Conservation (phyloP, 2,329 filamentous ascomycete genomes). For the Claviceps sp. region DNA sequence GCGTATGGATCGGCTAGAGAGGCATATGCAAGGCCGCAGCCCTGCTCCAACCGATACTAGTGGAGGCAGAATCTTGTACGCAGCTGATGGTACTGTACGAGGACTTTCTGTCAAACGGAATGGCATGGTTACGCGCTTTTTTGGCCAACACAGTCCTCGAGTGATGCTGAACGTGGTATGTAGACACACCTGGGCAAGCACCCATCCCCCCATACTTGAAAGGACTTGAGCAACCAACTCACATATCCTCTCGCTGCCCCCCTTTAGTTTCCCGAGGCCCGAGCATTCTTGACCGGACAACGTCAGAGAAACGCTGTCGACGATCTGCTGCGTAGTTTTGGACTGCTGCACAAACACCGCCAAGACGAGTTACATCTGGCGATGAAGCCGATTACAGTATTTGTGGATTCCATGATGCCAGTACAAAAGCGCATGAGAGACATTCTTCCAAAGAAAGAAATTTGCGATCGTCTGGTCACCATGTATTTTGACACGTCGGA, state of each 20-base stretch:
- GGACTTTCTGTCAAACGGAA: conserved; percentile 36
- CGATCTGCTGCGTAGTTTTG: conserved; percentile 31
- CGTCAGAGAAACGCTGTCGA: conserved; percentile 15
- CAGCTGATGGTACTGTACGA: conserved; percentile 32
- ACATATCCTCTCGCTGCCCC: not conserved
- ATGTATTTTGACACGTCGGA: conserved; percentile 38
- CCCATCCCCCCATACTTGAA: not conserved
- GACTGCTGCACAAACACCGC: conserved; percentile 33
- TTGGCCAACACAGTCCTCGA: conserved; percentile 39
- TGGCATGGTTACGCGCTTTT: conserved; percentile 33
- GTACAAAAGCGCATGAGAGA: conserved; percentile 44
- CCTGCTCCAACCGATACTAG: conserved; percentile 25
- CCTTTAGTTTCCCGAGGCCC: conserved; percentile 6
- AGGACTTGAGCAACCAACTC: not conserved
- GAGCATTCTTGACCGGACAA: conserved; percentile 5
- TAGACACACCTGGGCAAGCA: not conserved
- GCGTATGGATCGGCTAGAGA: conserved; percentile 42
- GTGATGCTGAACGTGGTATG: conserved; percentile 41
- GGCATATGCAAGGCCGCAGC: conserved; percentile 29
- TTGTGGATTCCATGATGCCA: conserved; percentile 45
- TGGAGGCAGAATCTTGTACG: conserved; percentile 19
- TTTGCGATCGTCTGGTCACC: conserved; percentile 37
- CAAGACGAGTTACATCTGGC: conserved; percentile 34
- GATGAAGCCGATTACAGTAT: conserved; percentile 39
- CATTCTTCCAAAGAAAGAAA: conserved; percentile 35